A percentile compares a stretch with the other conserved stretches of the same genome.
phyloP scores from a whole-genome alignment of 306 rosid species.

The Ammopiptanthus mongolicus region DNA sequence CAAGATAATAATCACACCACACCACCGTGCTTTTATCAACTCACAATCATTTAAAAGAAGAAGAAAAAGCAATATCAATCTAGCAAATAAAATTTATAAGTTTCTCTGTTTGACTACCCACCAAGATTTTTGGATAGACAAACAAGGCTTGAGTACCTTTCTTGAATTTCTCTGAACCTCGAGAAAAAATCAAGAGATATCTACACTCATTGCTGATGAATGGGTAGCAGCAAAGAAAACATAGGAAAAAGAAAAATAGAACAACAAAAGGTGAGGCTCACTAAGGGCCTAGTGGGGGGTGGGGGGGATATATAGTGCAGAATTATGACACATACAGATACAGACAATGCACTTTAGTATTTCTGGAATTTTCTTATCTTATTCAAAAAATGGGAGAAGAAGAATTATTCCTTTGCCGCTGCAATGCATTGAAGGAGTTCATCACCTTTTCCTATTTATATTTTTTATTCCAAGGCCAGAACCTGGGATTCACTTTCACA shows the following conservation, averaged over 20 bases:
- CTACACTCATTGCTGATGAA: slow-evolving; percentile 35
- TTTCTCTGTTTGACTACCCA: slow-evolving; percentile 34
- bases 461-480: slow-evolving; percentile 29
- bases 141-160: slow-evolving; percentile 18
- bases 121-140: slow-evolving; percentile 19
- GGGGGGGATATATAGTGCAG: background rate
- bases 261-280: background rate
- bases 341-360: background rate
- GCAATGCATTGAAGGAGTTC: slow-evolving; percentile 50
- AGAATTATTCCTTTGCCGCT: slow-evolving; percentile 43
- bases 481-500: slow-evolving; percentile 33
- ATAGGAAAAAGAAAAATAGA: background rate
- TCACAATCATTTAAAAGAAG: background rate
- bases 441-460: slow-evolving; percentile 49
- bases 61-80: background rate
- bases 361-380: slow-evolving; percentile 15
- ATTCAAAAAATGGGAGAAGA: slow-evolving; percentile 28
- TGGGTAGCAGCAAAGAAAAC: slow-evolving; percentile 27
- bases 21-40: background rate
- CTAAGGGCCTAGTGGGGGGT: background rate
- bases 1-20: background rate
- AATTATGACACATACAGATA: background rate
- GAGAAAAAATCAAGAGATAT: slow-evolving; percentile 30
- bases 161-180: slow-evolving; percentile 40
- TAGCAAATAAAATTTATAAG: slow-evolving; percentile 1